A percentile compares a stretch with the other conserved stretches of the same genome.
These are phyloP conservation scores for Corylus americana DNA, from an alignment of 306 rosid genomes.

Conservation along the genomic window DNA sequence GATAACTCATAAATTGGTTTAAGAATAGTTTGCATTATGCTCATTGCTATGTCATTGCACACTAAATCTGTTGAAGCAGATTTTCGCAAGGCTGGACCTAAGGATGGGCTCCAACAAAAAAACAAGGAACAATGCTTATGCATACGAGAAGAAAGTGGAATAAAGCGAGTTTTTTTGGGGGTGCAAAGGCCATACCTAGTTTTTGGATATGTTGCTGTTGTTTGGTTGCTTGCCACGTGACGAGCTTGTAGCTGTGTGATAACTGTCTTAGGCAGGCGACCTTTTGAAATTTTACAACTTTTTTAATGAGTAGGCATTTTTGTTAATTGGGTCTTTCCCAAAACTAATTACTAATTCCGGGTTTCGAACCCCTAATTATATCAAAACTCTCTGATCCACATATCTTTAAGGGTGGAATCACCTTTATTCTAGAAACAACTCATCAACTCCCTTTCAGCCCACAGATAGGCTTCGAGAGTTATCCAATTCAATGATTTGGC, in stretches of 20 bases:
- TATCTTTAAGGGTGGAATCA: constrained; percentile 6
- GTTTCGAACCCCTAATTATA: not conserved
- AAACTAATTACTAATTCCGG: not conserved
- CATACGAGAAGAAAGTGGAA: too few species aligned
- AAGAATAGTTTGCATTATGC: not conserved
- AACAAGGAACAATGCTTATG: too few species aligned
- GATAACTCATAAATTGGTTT: not conserved
- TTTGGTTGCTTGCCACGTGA: too few species aligned
- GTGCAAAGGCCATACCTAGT: too few species aligned
- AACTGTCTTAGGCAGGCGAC: too few species aligned
- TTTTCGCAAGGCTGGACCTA: too few species aligned
- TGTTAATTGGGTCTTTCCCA: not conserved
- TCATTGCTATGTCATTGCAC: not conserved
- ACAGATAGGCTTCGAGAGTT: constrained; percentile 25
- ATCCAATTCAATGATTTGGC: constrained; percentile 25
- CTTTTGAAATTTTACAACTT: too few species aligned
- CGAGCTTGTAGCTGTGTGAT: too few species aligned
- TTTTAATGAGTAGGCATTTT: too few species aligned
- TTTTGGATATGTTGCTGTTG: too few species aligned
- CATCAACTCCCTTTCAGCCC: constrained; percentile 11
- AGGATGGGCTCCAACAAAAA: too few species aligned
- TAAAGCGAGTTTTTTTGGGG: too few species aligned
- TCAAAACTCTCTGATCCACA: not conserved
- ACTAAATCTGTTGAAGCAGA: not conserved
- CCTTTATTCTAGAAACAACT: constrained; percentile 28